These are phyloP conservation scores for Kwoniella sp. DNA, from an alignment of 768 basidiomycete genomes.

Conservation along the genomic window DNA sequence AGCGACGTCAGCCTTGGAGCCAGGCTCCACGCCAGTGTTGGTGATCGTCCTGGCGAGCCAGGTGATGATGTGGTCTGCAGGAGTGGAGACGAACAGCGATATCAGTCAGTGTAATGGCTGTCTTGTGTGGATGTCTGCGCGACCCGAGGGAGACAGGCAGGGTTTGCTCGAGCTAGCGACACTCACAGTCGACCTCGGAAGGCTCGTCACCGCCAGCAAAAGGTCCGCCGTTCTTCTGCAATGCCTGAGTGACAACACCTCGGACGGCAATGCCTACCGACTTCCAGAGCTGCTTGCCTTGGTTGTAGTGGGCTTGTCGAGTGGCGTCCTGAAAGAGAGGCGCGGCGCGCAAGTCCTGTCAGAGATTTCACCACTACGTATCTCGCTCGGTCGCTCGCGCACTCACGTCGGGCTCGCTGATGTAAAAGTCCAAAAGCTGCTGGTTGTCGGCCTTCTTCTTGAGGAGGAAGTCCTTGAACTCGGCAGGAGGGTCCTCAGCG, in stretches of 20 bases:
- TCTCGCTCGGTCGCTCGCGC: background rate
- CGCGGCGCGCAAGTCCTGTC: background rate
- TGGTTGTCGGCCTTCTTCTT: constrained; percentile 41
- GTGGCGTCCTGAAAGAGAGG: constrained; percentile 31
- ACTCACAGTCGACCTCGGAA: constrained; percentile 48
- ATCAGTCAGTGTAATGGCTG: background rate
- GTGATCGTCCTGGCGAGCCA: constrained; percentile 45
- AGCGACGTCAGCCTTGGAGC: constrained; percentile 30
- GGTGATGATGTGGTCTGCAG: constrained; percentile 47
- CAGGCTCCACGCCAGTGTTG: constrained; percentile 42
- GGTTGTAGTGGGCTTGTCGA: constrained; percentile 32
- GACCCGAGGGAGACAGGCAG: too few relatives aligned
- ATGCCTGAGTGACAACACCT: constrained; percentile 45
- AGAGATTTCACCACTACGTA: background rate
- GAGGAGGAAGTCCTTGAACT: constrained; percentile 46
- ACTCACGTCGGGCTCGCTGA: constrained; percentile 43
- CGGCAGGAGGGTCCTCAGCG: constrained; percentile 38
- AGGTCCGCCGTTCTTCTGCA: constrained; percentile 46
- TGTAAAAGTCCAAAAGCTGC: constrained; percentile 43
- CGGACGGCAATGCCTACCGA: constrained; percentile 44
- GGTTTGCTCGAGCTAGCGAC: too few relatives aligned
- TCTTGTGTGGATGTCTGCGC: too few relatives aligned
- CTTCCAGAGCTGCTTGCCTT: constrained; percentile 42
- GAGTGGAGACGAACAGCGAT: background rate
- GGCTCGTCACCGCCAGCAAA: constrained; percentile 41